Conservation (phyloP, 148 eudicot species). For the Heliamphora exappendiculata region DNA sequence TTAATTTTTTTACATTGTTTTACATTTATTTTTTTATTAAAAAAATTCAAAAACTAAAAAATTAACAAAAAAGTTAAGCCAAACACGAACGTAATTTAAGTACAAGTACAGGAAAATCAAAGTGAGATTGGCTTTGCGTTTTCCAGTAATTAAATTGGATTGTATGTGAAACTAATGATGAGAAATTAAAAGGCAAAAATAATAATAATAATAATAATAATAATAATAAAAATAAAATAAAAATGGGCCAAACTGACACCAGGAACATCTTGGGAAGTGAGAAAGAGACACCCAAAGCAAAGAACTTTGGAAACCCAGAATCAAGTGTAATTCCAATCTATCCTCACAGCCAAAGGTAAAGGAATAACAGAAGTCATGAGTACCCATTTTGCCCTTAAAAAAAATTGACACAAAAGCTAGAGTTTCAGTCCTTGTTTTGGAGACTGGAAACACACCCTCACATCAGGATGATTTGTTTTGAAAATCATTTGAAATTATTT, state of each 20-base stretch:
- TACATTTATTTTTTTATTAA: too few species aligned
- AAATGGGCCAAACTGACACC: constrained; percentile 31
- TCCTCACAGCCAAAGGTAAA: constrained; percentile 37
- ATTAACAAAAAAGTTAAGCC: background rate
- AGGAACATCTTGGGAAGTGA: constrained; percentile 79
- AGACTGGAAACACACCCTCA: constrained; percentile 72
- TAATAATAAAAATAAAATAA: background rate
- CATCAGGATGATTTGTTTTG: too few species aligned
- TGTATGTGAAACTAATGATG: background rate
- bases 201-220: background rate
- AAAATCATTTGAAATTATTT: too few species aligned
- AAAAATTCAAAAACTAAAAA: background rate
- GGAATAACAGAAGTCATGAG: constrained; percentile 29
- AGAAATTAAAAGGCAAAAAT: too few species aligned
- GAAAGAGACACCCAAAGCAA: constrained; percentile 60
- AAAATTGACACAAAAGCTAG: constrained; percentile 37
- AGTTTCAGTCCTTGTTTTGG: constrained; percentile 75
- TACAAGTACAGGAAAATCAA: background rate
- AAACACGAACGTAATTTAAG: too few species aligned
- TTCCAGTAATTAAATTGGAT: background rate
- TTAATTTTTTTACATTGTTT: too few species aligned
- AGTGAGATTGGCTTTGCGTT: background rate
- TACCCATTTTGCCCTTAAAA: constrained; percentile 11
- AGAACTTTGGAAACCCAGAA: constrained; percentile 39
- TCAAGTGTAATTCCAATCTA: constrained; percentile 39